Evolutionary conservation across 2,329 filamentous ascomycete genomes (phyloP).

Genomic region (Penicillium crustosum): DNA sequence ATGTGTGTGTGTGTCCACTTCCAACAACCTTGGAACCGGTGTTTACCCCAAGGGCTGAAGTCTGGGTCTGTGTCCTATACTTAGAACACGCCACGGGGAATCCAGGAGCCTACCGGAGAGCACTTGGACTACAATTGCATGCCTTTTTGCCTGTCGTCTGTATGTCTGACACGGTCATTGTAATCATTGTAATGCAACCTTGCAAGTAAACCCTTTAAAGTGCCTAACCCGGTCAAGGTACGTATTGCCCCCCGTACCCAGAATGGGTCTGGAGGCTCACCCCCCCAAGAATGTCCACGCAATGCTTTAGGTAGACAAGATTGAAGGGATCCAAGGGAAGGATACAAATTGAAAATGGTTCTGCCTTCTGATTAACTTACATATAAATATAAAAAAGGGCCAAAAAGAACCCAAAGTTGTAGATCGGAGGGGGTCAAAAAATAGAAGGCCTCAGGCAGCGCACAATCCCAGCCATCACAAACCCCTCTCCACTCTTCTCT

Average conservation of each 20-base stretch:
- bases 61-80: slow-evolving; percentile 13
- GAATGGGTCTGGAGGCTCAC: slow-evolving; percentile 7
- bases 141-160: background rate
- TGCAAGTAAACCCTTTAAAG: background rate
- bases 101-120: background rate
- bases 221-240: slow-evolving; percentile 1
- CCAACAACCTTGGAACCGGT: background rate
- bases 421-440: slow-evolving; percentile 9
- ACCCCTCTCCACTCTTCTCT: slow-evolving; percentile 23
- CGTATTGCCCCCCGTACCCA: slow-evolving; percentile 6
- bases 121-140: background rate
- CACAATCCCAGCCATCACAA: slow-evolving; percentile 32
- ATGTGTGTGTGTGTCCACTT: background rate
- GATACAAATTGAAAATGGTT: background rate
- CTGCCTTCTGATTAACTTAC: background rate
- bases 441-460: slow-evolving; percentile 9
- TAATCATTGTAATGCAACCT: slow-evolving; percentile 1
- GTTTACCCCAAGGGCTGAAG: slow-evolving; percentile 2
- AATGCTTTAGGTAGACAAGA: slow-evolving; percentile 9
- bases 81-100: slow-evolving; percentile 12
- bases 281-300: slow-evolving; percentile 7
- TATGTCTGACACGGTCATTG: background rate
- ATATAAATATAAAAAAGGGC: background rate
- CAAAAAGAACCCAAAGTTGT: background rate
- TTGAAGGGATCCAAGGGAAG: background rate